A percentile compares a stretch with the other conserved stretches of the same genome.
Evolutionary conservation across 2,329 filamentous ascomycete species (phyloP).

Genomic region (Colletotrichum graminicola): DNA sequence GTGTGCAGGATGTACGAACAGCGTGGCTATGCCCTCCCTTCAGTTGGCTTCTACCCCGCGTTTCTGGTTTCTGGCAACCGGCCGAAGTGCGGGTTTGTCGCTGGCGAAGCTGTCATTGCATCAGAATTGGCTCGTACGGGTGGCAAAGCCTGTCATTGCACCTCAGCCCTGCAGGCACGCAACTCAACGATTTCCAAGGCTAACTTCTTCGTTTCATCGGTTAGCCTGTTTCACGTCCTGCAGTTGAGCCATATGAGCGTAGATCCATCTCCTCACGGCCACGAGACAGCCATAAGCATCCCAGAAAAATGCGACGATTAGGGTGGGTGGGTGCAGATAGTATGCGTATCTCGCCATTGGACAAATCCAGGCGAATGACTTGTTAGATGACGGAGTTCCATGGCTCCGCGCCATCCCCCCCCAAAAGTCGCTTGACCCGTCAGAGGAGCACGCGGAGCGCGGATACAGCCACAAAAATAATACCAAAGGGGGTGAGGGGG

Average conservation of each 20-base stretch:
- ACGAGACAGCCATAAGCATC: conserved; percentile 8
- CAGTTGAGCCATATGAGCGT: conserved; percentile 14
- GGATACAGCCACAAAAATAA: conserved; percentile 13
- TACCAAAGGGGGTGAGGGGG: conserved; percentile 11
- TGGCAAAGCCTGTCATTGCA: conserved; percentile 11
- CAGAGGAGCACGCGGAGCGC: not conserved
- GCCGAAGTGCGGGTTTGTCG: conserved; percentile 10
- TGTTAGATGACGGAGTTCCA: conserved; percentile 25
- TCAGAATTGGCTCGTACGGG: conserved; percentile 17
- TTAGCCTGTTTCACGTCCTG: conserved; percentile 37
- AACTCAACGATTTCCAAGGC: not conserved
- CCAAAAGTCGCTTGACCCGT: conserved; percentile 5
- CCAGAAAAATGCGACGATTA: conserved; percentile 4
- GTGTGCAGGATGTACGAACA: conserved; percentile 15
- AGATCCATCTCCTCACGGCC: conserved; percentile 12
- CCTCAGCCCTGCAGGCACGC: conserved; percentile 37
- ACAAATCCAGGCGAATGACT: conserved; percentile 7
- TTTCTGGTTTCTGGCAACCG: conserved; percentile 2
- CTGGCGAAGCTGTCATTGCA: conserved; percentile 30
- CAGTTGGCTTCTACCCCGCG: conserved; percentile 32
- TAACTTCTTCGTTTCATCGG: conserved; percentile 23
- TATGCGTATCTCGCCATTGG: conserved; percentile 3
- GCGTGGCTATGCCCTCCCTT: conserved; percentile 35
- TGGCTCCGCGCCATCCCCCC: conserved; percentile 14
- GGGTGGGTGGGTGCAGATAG: conserved; percentile 1